Evolutionary conservation across 208 protist genomes (phyloP), one percentile per base, ranked within the genome.

Genomic region (Phytomonas sp.): DNA sequence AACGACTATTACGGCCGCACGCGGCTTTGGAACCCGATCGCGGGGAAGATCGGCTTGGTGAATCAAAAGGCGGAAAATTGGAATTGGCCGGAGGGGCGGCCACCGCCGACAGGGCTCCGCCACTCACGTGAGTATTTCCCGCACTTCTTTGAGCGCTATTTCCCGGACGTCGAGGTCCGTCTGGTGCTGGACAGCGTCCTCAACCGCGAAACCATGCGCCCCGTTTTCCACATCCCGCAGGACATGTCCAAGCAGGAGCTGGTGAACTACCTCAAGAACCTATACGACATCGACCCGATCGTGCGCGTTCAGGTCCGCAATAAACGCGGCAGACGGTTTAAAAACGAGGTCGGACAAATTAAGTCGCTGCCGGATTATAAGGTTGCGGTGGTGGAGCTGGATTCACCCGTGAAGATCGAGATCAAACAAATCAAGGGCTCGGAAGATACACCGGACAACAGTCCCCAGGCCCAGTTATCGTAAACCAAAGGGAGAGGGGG

Each of bases 371-470:
- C 82, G 19, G 88, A 92, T 67, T 87, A 89, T 72, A 95, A 95
- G 75, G 63, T 91, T 32, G 91, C 91, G 29, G 67, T 89, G 19
- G 88, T 95, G 36, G 75, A 89, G 73, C 80, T 95, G 10, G 91
- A 95, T 71, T 70, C 86, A 30, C 91, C 91, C 10, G 88, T 95
- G 42, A 76, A 74, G 4, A 82, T 95, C 26, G 88, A 92, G 40
- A 86, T 94, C 32, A 95, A 95, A 78, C 87, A 92, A 65, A 89
- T 95, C 71, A 95, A 95, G 79, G 89, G 87, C 60, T 91, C 89
- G 0, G 87, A 92, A 75, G 89, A 95, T 65, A 93, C 87, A 3
- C 85, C 85, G 0, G 89, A 95, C 64, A 94, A 90, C 67, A 86
- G 82, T 59, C 83, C 89, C 30, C 80, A 90, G 65, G 70, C 81